A percentile compares a stretch with the other conserved stretches of the same genome.
These are phyloP conservation scores for Eimeria praecox DNA, from an alignment of 169 alveolate genomes.

Conservation along the genomic window DNA sequence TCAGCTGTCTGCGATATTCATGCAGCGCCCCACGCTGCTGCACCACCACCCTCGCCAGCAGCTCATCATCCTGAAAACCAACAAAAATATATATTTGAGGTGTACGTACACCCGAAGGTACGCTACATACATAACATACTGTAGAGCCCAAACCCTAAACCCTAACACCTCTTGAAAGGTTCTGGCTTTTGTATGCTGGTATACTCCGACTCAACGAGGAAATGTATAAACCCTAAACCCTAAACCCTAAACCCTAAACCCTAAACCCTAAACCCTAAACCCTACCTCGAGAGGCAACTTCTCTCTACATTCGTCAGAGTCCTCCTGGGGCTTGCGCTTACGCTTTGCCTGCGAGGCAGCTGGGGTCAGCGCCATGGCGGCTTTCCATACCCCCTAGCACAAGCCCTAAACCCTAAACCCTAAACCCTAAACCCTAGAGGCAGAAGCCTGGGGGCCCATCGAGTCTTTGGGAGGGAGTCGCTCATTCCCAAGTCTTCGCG, in stretches of 20 bases:
- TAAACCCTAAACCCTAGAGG: conserved; percentile 22
- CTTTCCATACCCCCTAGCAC: neutral
- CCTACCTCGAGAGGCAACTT: conserved; percentile 6
- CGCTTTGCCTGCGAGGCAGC: conserved; percentile 26
- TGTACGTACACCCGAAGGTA: neutral
- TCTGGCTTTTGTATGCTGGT: too few species aligned
- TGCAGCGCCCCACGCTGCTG: conserved; percentile 41
- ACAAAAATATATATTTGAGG: neutral
- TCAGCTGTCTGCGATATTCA: neutral
- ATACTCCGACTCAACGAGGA: too few species aligned
- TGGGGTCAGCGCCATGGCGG: conserved; percentile 7
- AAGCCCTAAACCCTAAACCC: conserved; percentile 26
- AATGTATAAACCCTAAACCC: conserved; percentile 9
- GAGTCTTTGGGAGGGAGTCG: neutral
- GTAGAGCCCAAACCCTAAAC: conserved; percentile 51
- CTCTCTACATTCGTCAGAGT: neutral
- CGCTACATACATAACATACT: too few species aligned
- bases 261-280: conserved; percentile 29
- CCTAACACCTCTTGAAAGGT: neutral
- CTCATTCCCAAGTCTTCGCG: neutral
- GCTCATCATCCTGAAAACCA: neutral
- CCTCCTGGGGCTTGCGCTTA: neutral
- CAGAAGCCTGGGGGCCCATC: conserved; percentile 24
- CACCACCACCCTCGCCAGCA: conserved; percentile 5
- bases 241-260: conserved; percentile 13